Evolutionary conservation across 352 stramenopile species (phyloP), one percentile per base, ranked within the genome.

Genomic region (Pythium dissotocum): DNA sequence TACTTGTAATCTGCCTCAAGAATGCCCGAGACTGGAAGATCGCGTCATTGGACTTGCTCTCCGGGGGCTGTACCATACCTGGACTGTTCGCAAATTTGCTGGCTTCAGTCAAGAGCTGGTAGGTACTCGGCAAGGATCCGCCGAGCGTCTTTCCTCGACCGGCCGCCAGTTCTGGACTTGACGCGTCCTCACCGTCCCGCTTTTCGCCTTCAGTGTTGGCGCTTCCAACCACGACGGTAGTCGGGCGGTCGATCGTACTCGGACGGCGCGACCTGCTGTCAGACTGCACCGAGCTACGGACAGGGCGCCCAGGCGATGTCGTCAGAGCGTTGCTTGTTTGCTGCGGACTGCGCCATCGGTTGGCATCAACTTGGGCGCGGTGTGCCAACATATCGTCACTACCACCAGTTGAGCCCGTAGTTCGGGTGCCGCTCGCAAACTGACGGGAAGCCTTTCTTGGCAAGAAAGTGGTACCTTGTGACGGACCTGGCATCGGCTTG

Each of bases 1-100:
- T 99, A 54, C 85, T 94, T 18, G 88, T 96, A 32, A 96, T 73
- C 63, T 92, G 84, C 69, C 86, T 90, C 38, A 90, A 77, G 42
- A 93, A 89, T 14, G 80, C 83, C 52, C 91, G 83, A 6, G 83
- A 89, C 56, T 86, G 83, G 54, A 94, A 94, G 49, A 94, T 73
- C 35, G 89, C 82, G 9, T 90, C 85, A 67, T 89, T 88, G 24
- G 69, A 73, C 12, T 66, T 76, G 14, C 58, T 71, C 21, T 90
- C 82, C 4, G 67, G 73, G 10, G 76, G 74, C 4, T 65, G 64
- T 14, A 82, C 70, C 33, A 93, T 58, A 21, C 88, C 82, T 5
- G 85, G 85, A 55, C 82, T 91, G 8, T 77, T 77, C 14, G 71
- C 83, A 61, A 87, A 89, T 24, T 78, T 75, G 30, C 69, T 77